A percentile compares a stretch with the other conserved stretches of the same genome.
phyloP scores from a whole-genome alignment of 306 rosid species.

The Myrica gale region DNA sequence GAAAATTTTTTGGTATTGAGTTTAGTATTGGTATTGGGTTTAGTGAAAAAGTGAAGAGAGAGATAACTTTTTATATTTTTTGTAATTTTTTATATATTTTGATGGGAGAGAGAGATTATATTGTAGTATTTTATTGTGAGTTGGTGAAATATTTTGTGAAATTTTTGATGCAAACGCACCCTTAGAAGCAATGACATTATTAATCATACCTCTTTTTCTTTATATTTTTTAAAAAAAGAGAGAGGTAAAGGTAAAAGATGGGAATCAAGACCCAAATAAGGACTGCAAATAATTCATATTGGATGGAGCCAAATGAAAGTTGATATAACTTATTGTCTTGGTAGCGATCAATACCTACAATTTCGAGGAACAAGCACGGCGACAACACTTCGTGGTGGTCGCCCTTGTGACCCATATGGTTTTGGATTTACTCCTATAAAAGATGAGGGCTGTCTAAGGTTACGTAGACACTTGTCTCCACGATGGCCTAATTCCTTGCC shows the following conservation, averaged over 20 bases:
- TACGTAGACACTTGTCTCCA: slow-evolving; percentile 51
- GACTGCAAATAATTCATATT: neutral
- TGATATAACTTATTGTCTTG: slow-evolving; percentile 54
- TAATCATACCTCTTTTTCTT: too few species aligned
- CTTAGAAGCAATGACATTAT: too few species aligned
- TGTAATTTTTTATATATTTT: too few species aligned
- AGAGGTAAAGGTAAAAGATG: neutral
- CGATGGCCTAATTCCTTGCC: slow-evolving; percentile 40
- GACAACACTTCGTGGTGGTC: slow-evolving; percentile 56
- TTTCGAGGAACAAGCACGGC: slow-evolving; percentile 36
- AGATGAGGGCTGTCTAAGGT: slow-evolving; percentile 36
- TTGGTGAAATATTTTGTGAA: too few species aligned
- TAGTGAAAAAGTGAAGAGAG: too few species aligned
- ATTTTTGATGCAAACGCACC: too few species aligned
- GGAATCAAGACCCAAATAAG: neutral
- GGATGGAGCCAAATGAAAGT: slow-evolving; percentile 29
- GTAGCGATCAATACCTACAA: slow-evolving; percentile 20
- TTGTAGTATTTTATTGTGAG: too few species aligned
- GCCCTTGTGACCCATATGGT: slow-evolving; percentile 50
- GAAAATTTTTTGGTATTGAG: too few species aligned
- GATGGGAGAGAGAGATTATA: too few species aligned
- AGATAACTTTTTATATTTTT: too few species aligned
- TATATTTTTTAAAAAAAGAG: too few species aligned
- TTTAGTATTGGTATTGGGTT: too few species aligned
- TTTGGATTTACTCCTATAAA: slow-evolving; percentile 53